Base-by-base conservation (phyloP, 1,284 basidiomycete genomes). In the Sporisorium exsertum region DNA sequence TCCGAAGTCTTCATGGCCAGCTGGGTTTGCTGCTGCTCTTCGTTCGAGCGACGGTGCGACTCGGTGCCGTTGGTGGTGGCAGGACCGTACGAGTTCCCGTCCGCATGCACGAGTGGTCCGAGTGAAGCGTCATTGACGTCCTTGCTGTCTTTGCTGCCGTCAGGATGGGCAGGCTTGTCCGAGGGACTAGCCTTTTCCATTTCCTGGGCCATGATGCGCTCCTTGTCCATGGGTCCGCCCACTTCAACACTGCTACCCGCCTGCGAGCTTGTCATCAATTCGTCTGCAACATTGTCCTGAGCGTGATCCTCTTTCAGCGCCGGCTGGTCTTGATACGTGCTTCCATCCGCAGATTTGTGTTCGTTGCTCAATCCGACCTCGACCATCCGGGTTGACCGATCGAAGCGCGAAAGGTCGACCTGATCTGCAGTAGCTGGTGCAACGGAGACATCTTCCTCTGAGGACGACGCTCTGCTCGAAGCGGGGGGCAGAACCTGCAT, bases 1-100 rank as follows among this genome's bases (percentile, higher is more conserved):
- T 80, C 79, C 49, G 76, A 79, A 9, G 83, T 84, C 64, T 84
- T 84, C 60, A 80, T 74, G 5, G 74, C 79, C n/a, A 69, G 64
- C 42, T 63, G 69, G 10, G 53, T 56, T 29, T 58, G 64, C 15
- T 47, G 55, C 8, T 77, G 64, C 49, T 63, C 37, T 15, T 46
- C 27, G 26, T 35, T 37, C 15, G 61, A 20, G 15, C 18, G 12
- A 8, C 33, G 42, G 22, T 54, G 40, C 29, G 45, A 40, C 50
- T 52, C 56, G 20, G 33, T n/a, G 12, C 12, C 29, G 32, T 35
- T 50, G 54, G 26, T 50, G 53, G 33, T 32, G 40, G 40, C 46
- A 9, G 47, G 22, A 35, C 47, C 52, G 32, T 24, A 45, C 12
- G 53, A 51, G 32, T 37, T 58, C 55, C 29, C 29, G 2, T 58